These are phyloP conservation scores for Ceratobasidium sp. DNA, from an alignment of 1,284 basidiomycete species.

Conservation along the genomic window DNA sequence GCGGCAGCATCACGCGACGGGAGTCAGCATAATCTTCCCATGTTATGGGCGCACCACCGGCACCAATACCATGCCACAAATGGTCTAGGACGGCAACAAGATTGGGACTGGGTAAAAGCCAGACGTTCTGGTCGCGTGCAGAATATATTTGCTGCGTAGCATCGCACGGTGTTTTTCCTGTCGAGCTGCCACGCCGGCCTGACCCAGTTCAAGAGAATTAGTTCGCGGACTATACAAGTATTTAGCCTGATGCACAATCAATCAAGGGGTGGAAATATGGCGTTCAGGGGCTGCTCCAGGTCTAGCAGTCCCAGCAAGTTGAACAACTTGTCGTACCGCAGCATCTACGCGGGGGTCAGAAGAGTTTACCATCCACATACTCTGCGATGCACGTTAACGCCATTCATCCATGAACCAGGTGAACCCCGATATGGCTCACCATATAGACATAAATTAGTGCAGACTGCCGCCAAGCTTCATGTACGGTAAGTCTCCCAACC, in stretches of 20 bases:
- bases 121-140: background rate
- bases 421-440: background rate
- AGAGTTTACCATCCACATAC: slow-evolving; percentile 25
- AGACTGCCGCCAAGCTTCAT: slow-evolving; percentile 26
- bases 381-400: background rate
- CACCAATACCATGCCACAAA: background rate
- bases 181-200: slow-evolving; percentile 21
- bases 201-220: background rate
- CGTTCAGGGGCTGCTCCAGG: background rate
- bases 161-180: too few relatives aligned
- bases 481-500: slow-evolving; percentile 1
- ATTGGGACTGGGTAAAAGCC: background rate
- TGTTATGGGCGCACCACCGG: background rate
- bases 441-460: slow-evolving; percentile 31
- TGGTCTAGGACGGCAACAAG: slow-evolving; percentile 5
- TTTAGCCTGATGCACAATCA: background rate
- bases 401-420: too few relatives aligned
- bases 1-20: too few relatives aligned
- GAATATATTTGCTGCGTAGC: background rate
- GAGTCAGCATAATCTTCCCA: background rate
- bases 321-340: slow-evolving; percentile 10
- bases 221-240: background rate
- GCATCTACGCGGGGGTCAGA: slow-evolving; percentile 20
- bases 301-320: slow-evolving; percentile 2
- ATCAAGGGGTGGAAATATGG: slow-evolving; percentile 10